Evolutionary conservation across 345 rosid genomes (phyloP).

Genomic region (Iberis pinnata): DNA sequence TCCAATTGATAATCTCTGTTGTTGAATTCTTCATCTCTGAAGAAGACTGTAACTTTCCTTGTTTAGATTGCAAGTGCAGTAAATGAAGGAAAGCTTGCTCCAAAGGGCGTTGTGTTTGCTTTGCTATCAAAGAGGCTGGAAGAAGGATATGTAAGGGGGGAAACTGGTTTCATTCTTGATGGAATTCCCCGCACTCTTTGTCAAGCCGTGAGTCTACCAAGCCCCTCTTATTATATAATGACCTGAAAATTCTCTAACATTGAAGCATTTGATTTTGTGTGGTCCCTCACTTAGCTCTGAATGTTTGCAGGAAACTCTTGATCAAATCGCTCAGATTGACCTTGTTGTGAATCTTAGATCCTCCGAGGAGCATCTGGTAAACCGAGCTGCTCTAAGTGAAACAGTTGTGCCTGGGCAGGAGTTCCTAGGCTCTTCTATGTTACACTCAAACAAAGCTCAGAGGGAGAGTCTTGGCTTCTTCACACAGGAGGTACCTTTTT

Average conservation of each 20-base stretch:
- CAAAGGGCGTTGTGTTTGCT: conserved; percentile 66
- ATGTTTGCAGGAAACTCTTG: conserved; percentile 74
- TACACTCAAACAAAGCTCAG: conserved; percentile 29
- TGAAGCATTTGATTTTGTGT: conserved; percentile 21
- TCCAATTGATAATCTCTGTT: background rate
- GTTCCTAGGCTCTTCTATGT: conserved; percentile 26
- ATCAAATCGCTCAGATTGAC: conserved; percentile 70
- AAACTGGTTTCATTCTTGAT: conserved; percentile 87
- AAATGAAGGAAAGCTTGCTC: conserved; percentile 64
- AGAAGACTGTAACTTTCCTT: background rate
- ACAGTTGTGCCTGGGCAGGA: conserved; percentile 29
- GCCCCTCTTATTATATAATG: too few species aligned
- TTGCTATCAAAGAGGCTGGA: conserved; percentile 79
- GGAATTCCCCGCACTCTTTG: conserved; percentile 78
- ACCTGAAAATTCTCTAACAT: too few species aligned
- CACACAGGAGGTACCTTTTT: conserved; percentile 50
- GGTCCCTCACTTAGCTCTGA: background rate
- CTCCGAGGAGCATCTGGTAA: conserved; percentile 36
- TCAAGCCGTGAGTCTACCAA: conserved; percentile 72
- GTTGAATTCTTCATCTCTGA: background rate
- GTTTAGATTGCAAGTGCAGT: conserved; percentile 42
- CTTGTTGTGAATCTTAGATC: conserved; percentile 76
- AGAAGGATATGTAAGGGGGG: conserved; percentile 70
- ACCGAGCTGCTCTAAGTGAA: conserved; percentile 28
- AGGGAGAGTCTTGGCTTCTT: conserved; percentile 39